Conservation (phyloP, 2,329 filamentous ascomycete genomes). For the Bimuria novae-zelandiae region DNA sequence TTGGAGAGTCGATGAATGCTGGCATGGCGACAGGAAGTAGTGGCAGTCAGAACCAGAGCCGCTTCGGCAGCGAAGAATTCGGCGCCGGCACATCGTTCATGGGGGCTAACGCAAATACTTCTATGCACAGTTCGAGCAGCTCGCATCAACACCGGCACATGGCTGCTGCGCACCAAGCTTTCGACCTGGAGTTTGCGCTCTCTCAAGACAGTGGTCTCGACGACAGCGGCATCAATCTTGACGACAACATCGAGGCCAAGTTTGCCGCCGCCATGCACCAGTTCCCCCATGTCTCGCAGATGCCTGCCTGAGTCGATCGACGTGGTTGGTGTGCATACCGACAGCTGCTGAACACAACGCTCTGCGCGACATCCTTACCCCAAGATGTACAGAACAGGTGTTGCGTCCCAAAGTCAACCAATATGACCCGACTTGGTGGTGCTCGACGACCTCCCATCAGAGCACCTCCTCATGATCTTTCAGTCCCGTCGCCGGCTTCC, state of each 20-base stretch:
- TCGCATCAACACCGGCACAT: constrained; percentile 33
- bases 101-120: constrained; percentile 28
- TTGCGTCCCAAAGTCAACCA: too few species aligned
- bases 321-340: background rate
- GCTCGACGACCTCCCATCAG: too few species aligned
- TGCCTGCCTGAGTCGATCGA: constrained; percentile 16
- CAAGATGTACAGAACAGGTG: too few species aligned
- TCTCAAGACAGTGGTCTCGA: constrained; percentile 38
- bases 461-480: too few species aligned
- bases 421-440: too few species aligned
- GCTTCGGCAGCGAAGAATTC: constrained; percentile 46
- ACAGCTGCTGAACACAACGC: too few species aligned
- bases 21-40: constrained; percentile 41
- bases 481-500: too few species aligned
- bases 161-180: constrained; percentile 37
- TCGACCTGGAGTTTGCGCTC: constrained; percentile 40
- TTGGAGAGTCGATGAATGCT: constrained; percentile 36
- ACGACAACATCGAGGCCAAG: constrained; percentile 43
- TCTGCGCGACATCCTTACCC: too few species aligned
- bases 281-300: constrained; percentile 19
- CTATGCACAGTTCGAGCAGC: constrained; percentile 27
- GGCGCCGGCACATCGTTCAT: constrained; percentile 41
- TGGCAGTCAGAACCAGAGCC: constrained; percentile 45
- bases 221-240: constrained; percentile 42
- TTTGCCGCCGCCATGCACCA: constrained; percentile 29